These are phyloP conservation scores for Acanthochlamys bracteata DNA, from an alignment of 106 monocot genomes.

Conservation along the genomic window DNA sequence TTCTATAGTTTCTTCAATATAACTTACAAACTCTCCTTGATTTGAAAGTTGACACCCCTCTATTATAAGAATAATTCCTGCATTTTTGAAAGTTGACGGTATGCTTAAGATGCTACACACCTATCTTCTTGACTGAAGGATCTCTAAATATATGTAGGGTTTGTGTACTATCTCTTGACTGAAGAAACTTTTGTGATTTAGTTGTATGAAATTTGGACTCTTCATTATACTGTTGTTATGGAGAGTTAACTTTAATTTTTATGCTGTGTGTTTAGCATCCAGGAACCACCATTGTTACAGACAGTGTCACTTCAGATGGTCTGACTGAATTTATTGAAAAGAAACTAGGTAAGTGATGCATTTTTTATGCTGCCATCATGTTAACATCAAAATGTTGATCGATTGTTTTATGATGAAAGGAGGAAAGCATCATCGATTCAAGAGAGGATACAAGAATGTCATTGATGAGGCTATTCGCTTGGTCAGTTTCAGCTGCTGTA, in stretches of 20 bases:
- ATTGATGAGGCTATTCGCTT: conserved; percentile 97
- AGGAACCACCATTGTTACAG: conserved; percentile 86
- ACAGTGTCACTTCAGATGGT: conserved; percentile 99
- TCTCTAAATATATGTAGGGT: too few species aligned
- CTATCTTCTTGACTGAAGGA: too few species aligned
- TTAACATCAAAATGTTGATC: neutral
- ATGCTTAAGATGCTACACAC: too few species aligned
- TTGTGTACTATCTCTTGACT: too few species aligned
- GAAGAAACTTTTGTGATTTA: too few species aligned
- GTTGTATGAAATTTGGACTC: neutral
- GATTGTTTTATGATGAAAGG: conserved; percentile 31
- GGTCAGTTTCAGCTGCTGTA: conserved; percentile 41
- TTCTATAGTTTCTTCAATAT: too few species aligned
- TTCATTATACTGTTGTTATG: too few species aligned
- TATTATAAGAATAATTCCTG: too few species aligned
- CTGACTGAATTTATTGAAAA: conserved; percentile 92
- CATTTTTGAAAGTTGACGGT: too few species aligned
- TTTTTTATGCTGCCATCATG: neutral
- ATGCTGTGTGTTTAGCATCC: conserved; percentile 50
- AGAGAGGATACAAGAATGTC: conserved; percentile 98
- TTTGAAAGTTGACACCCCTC: too few species aligned
- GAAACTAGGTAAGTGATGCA: conserved; percentile 64
- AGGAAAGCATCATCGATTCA: conserved; percentile 95
- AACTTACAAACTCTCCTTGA: too few species aligned
- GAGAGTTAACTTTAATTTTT: too few species aligned